phyloP scores from a whole-genome alignment of 2,329 filamentous ascomycete species.

The Fusarium vanettenii region DNA sequence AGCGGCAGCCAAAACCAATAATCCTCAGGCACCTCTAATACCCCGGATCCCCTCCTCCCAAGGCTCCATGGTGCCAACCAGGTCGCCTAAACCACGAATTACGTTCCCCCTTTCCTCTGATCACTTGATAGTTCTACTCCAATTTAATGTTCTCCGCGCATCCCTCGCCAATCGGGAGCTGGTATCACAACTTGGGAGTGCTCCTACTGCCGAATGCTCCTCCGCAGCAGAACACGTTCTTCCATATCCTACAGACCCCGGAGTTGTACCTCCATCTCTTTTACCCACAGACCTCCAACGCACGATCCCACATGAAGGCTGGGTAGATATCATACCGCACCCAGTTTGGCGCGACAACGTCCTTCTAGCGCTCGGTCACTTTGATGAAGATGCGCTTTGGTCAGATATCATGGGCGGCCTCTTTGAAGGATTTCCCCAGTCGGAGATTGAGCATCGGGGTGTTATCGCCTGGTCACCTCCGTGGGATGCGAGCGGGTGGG shows the following conservation, averaged over 20 bases:
- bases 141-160: slow-evolving; percentile 3
- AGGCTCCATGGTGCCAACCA: background rate
- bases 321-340: slow-evolving; percentile 55
- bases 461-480: slow-evolving; percentile 55
- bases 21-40: background rate
- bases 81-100: background rate
- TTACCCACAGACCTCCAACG: background rate
- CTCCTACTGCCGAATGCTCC: background rate
- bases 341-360: slow-evolving; percentile 51
- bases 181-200: background rate
- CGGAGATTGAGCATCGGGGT: slow-evolving; percentile 53
- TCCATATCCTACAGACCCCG: background rate
- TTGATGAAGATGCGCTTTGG: slow-evolving; percentile 58
- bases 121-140: slow-evolving; percentile 2
- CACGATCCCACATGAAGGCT: slow-evolving; percentile 52
- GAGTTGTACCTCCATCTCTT: background rate
- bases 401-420: slow-evolving; percentile 55
- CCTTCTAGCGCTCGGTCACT: slow-evolving; percentile 50
- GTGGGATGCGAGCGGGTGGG: slow-evolving; percentile 37
- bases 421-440: slow-evolving; percentile 57
- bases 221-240: background rate
- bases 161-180: background rate
- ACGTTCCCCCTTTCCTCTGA: background rate
- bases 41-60: background rate
- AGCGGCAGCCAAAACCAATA: background rate